These are phyloP conservation scores for Coniochaeta ligniaria DNA, from an alignment of 2,329 filamentous ascomycete species.

Conservation along the genomic window DNA sequence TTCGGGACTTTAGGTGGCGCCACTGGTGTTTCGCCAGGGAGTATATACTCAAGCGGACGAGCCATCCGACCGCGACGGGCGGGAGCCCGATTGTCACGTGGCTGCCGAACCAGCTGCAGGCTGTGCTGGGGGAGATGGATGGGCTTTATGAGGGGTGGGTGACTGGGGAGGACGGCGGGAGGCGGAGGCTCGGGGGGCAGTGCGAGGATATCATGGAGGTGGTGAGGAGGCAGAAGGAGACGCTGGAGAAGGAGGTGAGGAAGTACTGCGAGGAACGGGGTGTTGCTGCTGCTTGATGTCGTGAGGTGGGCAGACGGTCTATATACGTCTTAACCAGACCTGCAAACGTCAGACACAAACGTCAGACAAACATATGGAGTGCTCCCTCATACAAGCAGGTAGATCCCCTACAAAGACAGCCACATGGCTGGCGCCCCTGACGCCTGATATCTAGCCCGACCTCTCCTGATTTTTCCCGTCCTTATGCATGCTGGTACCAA, in stretches of 20 bases:
- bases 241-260: constrained; percentile 63
- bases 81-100: constrained; percentile 79
- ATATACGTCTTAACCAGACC: background rate
- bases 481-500: background rate
- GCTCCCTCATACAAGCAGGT: too few species aligned
- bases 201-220: constrained; percentile 60
- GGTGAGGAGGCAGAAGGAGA: constrained; percentile 56
- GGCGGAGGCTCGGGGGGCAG: constrained; percentile 34
- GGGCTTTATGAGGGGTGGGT: constrained; percentile 43
- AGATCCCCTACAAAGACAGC: too few species aligned
- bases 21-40: constrained; percentile 83
- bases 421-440: too few species aligned
- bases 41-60: constrained; percentile 74
- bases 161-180: constrained; percentile 26
- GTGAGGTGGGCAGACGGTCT: background rate
- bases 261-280: constrained; percentile 65
- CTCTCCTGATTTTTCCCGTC: background rate
- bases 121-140: constrained; percentile 66
- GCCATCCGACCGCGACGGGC: constrained; percentile 71
- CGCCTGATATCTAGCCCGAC: background rate
- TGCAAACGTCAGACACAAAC: background rate
- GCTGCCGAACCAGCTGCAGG: constrained; percentile 74
- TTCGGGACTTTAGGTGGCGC: constrained; percentile 74
- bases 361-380: too few species aligned
- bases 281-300: constrained; percentile 14